Base-by-base conservation (phyloP, 768 basidiomycete species). In the Gelatoporia subvermispora region DNA sequence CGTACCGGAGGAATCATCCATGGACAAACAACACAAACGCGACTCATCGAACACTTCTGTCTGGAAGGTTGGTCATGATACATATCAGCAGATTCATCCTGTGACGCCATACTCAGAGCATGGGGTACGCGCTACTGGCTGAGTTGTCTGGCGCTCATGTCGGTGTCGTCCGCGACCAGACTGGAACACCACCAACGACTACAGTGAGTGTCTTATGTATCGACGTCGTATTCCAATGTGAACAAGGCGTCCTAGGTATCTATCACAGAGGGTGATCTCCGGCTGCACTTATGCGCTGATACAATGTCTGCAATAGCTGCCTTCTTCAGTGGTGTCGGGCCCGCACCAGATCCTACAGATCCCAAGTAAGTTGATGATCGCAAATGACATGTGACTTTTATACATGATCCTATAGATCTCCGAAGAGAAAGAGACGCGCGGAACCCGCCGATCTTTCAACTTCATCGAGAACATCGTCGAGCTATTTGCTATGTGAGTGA, bases 261-360 rank as follows among this genome's bases (percentile, higher is more conserved):
- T n/a, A 62, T 88, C 21, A 72, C 81, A 44, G 72, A 68, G 13
- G 66, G 81, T 31, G 68, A 67, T 16, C 63, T 91, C 4, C 73
- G 73, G 35, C 55, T 89, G 38, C 84, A 86, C 60, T 71, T 90
- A 21, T 90, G 88, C 59, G 89, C 91, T 10, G 90, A 93, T 63
- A 87, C 88, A 1, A 65, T 85, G 47, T 65, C 72, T 7, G 77
- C 79, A 1, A 65, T 92, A 23, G 68, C 74, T 1, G 71, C 74
- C 4, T 79, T 90, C 57, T 71, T 74, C 25, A 63, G 68, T 20
- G 79, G 83, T 57, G 55, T 88, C 44, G 63, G 65, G 2, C 66
- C 71, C n/a, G 59, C 71, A 7, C 56, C 66, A 65, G 24, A 31
- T 31, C 28, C 28, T 31, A 13, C 28, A 31, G 28, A 31, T 31